Evolutionary conservation across 352 stramenopile species (phyloP), one percentile per base, ranked within the genome.

Genomic region (Globisporangium iwayamae): DNA sequence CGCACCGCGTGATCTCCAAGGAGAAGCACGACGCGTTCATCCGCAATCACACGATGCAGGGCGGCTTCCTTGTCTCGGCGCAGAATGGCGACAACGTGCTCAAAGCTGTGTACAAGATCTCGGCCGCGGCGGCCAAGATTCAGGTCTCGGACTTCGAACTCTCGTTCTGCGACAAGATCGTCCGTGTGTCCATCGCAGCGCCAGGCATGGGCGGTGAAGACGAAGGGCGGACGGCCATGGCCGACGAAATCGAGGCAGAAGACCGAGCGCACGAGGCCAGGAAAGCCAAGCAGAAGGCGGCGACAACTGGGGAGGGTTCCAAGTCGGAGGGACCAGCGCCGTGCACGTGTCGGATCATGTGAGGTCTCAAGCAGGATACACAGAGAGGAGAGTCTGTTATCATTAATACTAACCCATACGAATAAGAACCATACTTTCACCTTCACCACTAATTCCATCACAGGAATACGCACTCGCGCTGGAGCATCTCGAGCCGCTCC

Each of bases 41-140:
- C 56, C 70, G 67, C 8, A 63, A 70, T 18, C 79, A 96, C 32
- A 43, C 72, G 11, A 66, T 96, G 10, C 62, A 76, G 18, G 83
- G 83, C 11, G 83, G 83, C 11, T 96, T 96, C 62, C 71, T 95
- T 30, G 77, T 93, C 52, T 94, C 89, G 16, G 88, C 89, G 8
- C 79, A 90, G 57, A 95, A 74, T 63, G 87, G 85, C 1, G 85
- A 96, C 70, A 91, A 92, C 38, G 85, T 96, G 2, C 68, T 93
- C 39, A 89, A 87, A 54, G 76, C 74, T 2, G 83, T 96, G 16
- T 93, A 95, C 71, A 76, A 81, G 54, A 82, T 93, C 41, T 90
- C 85, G 2, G 83, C 77, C 10, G 66, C 74, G 38, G 81, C 86
- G 8, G 75, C 85, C 9, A 85, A 85, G 43, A 82, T 96, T 60